Percentiles rank a stretch among this genome's conserved stretches.
phyloP scores from a whole-genome alignment of 129 eudicot species.

The Pseudognaphalium luteoalbum region DNA sequence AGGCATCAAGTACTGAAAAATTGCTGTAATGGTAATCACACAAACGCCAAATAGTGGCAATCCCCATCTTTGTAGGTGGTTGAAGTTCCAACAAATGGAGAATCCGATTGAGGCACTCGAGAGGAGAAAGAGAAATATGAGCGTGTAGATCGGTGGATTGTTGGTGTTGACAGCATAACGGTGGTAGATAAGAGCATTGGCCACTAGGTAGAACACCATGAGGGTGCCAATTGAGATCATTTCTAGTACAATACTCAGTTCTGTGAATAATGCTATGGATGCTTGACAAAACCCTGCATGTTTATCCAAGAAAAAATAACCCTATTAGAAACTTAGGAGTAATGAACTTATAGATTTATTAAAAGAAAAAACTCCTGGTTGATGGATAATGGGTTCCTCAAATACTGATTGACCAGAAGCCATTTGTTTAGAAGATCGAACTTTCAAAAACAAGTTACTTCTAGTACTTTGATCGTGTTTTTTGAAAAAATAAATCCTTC shows the following conservation, averaged over 20 bases:
- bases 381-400: too few relatives aligned
- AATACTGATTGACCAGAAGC: too few relatives aligned
- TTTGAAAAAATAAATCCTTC: background rate
- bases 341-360: too few relatives aligned
- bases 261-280: constrained; percentile 76
- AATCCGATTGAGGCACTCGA: constrained; percentile 53
- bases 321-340: too few relatives aligned
- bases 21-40: constrained; percentile 41
- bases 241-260: constrained; percentile 65
- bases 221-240: constrained; percentile 81
- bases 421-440: background rate
- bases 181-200: constrained; percentile 69
- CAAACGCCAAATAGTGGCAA: constrained; percentile 41
- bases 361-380: too few relatives aligned
- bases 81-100: constrained; percentile 63
- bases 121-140: constrained; percentile 52
- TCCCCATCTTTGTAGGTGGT: constrained; percentile 56
- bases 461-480: background rate
- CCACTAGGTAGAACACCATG: constrained; percentile 68
- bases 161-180: constrained; percentile 48
- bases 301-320: constrained; percentile 13
- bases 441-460: background rate
- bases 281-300: constrained; percentile 69
- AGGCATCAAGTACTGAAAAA: constrained; percentile 50
- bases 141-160: constrained; percentile 46